Evolutionary conservation across 2,329 filamentous ascomycete species (phyloP).

Genomic region (Clonostachys sp.): DNA sequence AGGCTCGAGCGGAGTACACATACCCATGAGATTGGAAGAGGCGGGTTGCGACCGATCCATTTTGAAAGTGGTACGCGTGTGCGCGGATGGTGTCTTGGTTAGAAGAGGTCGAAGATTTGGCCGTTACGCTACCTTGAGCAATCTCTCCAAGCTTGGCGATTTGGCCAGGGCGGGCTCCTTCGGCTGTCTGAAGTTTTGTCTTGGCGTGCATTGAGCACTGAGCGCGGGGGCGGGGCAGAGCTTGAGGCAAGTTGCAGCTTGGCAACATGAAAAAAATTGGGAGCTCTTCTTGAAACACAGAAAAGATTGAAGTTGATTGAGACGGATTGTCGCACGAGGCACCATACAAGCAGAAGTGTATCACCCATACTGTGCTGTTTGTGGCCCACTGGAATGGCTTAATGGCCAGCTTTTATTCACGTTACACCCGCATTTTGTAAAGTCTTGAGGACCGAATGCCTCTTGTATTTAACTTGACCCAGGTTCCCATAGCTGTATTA

Average conservation of each 20-base stretch:
- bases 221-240: conserved; percentile 1
- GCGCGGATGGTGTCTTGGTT: background rate
- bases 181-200: background rate
- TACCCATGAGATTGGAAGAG: conserved; percentile 5
- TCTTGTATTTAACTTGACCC: too few species aligned
- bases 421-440: too few species aligned
- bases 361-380: too few species aligned
- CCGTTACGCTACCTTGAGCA: background rate
- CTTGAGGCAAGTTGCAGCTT: background rate
- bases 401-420: too few species aligned
- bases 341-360: too few species aligned
- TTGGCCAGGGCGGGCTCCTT: background rate
- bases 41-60: conserved; percentile 5
- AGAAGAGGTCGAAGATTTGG: background rate
- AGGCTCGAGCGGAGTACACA: background rate
- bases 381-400: too few species aligned
- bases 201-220: background rate
- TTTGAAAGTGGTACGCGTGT: too few species aligned
- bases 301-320: background rate
- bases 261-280: background rate
- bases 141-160: background rate
- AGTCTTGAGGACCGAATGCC: too few species aligned
- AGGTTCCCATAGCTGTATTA: too few species aligned
- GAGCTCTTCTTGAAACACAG: background rate
- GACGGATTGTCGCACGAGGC: too few species aligned